Percentiles rank a stretch among this genome's conserved stretches.
Conservation (phyloP, 2,329 filamentous ascomycete species). For the Cytospora chrysosperma region DNA sequence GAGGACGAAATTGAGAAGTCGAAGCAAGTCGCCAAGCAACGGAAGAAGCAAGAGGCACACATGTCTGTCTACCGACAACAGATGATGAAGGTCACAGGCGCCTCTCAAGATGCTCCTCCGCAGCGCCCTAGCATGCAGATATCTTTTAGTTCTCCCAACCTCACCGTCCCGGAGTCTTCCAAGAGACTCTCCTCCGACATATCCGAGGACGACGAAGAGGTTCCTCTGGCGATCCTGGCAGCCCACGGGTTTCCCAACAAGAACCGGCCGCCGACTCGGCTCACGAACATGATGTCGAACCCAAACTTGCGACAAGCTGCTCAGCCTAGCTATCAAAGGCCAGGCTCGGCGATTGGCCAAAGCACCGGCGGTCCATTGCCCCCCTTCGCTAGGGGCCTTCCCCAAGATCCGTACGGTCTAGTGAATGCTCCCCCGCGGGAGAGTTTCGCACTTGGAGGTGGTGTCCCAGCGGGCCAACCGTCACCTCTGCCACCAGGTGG, state of each 20-base stretch:
- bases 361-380: conserved; percentile 61
- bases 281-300: conserved; percentile 65
- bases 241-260: conserved; percentile 86
- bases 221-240: conserved; percentile 81
- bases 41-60: conserved; percentile 85
- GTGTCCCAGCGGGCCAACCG: conserved; percentile 42
- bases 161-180: conserved; percentile 37
- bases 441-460: conserved; percentile 68
- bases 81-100: conserved; percentile 95
- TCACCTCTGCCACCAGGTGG: conserved; percentile 65
- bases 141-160: conserved; percentile 55
- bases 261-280: conserved; percentile 69
- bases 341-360: conserved; percentile 53
- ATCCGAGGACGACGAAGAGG: conserved; percentile 75
- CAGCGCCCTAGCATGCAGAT: conserved; percentile 56
- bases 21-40: conserved; percentile 70
- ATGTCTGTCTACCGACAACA: conserved; percentile 88
- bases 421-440: conserved; percentile 72
- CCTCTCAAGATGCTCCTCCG: conserved; percentile 50
- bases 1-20: conserved; percentile 79
- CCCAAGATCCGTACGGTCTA: conserved; percentile 80
- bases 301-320: conserved; percentile 64
- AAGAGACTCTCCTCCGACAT: conserved; percentile 43
- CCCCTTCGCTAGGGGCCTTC: conserved; percentile 78
- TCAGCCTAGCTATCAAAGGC: conserved; percentile 47